phyloP scores from a whole-genome alignment of 805 yeast species.

The Candida silvatica region DNA sequence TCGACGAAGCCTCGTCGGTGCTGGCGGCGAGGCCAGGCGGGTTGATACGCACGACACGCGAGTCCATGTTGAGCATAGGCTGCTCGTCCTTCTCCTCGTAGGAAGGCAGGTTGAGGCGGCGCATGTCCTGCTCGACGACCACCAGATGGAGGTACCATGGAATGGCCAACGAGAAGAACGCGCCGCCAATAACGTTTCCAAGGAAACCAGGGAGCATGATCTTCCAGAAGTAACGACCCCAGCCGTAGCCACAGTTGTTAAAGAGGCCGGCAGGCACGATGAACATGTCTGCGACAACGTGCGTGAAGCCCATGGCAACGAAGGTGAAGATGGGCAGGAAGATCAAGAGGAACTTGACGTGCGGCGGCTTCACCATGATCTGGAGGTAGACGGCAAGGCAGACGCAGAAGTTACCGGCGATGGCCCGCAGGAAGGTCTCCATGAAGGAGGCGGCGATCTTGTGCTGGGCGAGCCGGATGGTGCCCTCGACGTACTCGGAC shows the following conservation, averaged over 20 bases:
- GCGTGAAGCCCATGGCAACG: conserved; percentile 72
- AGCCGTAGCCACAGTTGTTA: conserved; percentile 56
- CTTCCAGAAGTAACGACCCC: conserved; percentile 65
- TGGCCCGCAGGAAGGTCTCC: conserved; percentile 57
- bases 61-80: conserved; percentile 68
- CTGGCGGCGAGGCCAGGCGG: neutral
- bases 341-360: conserved; percentile 61
- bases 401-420: conserved; percentile 74
- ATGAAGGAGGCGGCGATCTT: conserved; percentile 41
- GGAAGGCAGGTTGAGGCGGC: conserved; percentile 50
- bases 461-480: conserved; percentile 35
- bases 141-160: conserved; percentile 70
- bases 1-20: neutral
- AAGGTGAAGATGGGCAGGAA: conserved; percentile 66
- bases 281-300: conserved; percentile 79
- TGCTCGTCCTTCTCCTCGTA: conserved; percentile 74
- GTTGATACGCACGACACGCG: conserved; percentile 54
- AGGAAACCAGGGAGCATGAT: conserved; percentile 59
- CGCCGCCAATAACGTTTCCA: conserved; percentile 79
- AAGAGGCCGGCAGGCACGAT: conserved; percentile 57
- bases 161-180: conserved; percentile 49
- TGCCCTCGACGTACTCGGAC: conserved; percentile 36
- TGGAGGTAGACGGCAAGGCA: conserved; percentile 70
- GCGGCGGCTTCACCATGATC: conserved; percentile 70
- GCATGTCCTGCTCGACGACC: conserved; percentile 66